Evolutionary conservation across 2,329 filamentous ascomycete species (phyloP).

Genomic region (Alternaria consortialis): DNA sequence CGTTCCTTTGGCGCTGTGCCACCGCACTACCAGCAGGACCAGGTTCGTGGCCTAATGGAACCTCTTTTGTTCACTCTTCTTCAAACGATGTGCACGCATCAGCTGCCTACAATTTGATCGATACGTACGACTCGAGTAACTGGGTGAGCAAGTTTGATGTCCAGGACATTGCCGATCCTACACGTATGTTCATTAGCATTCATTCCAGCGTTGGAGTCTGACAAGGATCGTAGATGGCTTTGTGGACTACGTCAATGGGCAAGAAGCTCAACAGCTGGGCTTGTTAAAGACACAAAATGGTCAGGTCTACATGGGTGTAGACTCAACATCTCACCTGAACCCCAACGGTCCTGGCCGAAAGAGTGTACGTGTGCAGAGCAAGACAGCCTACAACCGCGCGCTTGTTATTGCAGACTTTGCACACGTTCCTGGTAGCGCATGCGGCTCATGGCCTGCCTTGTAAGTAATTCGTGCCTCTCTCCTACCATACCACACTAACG

Average conservation of each 20-base stretch:
- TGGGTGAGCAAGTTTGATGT: slow-evolving; percentile 51
- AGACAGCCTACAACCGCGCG: slow-evolving; percentile 47
- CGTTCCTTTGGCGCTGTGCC: slow-evolving; percentile 32
- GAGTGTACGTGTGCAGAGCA: slow-evolving; percentile 50
- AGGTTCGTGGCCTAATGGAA: slow-evolving; percentile 34
- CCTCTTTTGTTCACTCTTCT: slow-evolving; percentile 23
- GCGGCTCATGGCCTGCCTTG: slow-evolving; percentile 53
- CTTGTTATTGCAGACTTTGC: slow-evolving; percentile 53
- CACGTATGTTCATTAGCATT: slow-evolving; percentile 32
- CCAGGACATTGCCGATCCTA: slow-evolving; percentile 48
- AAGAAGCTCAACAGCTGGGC: slow-evolving; percentile 44
- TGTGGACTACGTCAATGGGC: slow-evolving; percentile 48
- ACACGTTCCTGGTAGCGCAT: slow-evolving; percentile 50
- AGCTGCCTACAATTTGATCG: slow-evolving; percentile 43
- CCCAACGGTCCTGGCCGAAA: slow-evolving; percentile 47
- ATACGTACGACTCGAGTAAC: slow-evolving; percentile 51
- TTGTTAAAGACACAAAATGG: slow-evolving; percentile 44
- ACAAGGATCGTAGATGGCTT: slow-evolving; percentile 41
- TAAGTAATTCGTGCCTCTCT: slow-evolving; percentile 17
- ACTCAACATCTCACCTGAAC: slow-evolving; percentile 39
- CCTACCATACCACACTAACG: slow-evolving; percentile 4
- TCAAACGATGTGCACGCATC: slow-evolving; percentile 16
- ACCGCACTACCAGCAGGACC: slow-evolving; percentile 34
- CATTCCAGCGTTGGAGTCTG: not conserved
- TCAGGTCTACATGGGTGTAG: slow-evolving; percentile 53